Evolutionary conservation across 208 protist species (phyloP), one percentile per base, ranked within the genome.

Genomic region (Acanthamoeba polyphaga): DNA sequence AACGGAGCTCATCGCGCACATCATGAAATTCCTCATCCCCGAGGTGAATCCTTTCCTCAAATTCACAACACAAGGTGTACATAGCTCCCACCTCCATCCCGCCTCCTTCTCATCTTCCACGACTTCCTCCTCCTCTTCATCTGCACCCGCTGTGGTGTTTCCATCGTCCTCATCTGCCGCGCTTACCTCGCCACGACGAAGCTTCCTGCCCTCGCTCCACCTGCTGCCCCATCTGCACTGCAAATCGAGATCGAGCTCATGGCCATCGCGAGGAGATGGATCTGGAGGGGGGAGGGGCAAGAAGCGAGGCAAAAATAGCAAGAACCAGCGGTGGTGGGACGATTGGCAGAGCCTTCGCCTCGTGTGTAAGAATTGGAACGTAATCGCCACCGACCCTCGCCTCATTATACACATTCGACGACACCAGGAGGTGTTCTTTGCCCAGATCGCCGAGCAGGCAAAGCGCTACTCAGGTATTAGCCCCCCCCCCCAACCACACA

Each of bases 381-480:
- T 66, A 13, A 60, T 89, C 55, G 55, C 38, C 46, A 89, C 80
- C 46, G 80, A 89, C 60, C 80, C 80, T 51, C 80, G 80, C 49
- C 80, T 89, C 9, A 64, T 89, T 27, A 29, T 60, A 17, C 87
- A 92, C 87, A 74, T 74, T 27, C 32, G 51, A 43, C 34, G 87
- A 5, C 60, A 92, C 60, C 95, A 97, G 51, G 93, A 95, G 34
- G 96, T 97, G 27, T 97, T 95, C 74, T 95, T 96, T 82, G 96
- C 96, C 22, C 97, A 97, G 97, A 98, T 99, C 34, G 98, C 99
- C 53, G 99, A 99, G 97, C 99, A 99, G 97, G 99, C 99, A 96
- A 99, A 99, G 97, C 98, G 99, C 94, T 99, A 99, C 96, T 99
- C 99, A 80, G 97, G 97, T 98, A 58, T 55, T 55, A 82, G 12